A percentile compares a stretch with the other conserved stretches of the same genome.
phyloP scores from a whole-genome alignment of 352 stramenopile genomes.

The Vaucheria bursata region DNA sequence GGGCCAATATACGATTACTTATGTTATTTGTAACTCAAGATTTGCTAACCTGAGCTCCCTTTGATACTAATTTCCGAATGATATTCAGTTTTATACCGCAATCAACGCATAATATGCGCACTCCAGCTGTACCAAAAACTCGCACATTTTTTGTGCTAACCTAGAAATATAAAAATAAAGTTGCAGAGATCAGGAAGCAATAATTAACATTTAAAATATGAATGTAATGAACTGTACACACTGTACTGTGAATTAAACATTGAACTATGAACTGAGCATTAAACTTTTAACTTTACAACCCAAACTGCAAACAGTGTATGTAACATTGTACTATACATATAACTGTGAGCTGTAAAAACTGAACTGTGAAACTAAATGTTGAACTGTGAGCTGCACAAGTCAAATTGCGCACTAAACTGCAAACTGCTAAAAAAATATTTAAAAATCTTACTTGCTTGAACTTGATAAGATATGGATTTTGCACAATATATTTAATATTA shows the following conservation, averaged over 20 bases:
- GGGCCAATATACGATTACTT: no score
- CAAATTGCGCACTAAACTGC: no score
- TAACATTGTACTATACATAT: background rate
- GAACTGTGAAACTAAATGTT: no score
- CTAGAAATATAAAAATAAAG: background rate
- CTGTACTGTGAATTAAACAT: background rate
- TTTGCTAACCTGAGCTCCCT: slow-evolving; percentile 56
- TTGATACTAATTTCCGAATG: slow-evolving; percentile 88
- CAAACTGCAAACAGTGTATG: background rate
- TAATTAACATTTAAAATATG: background rate
- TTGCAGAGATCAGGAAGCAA: background rate
- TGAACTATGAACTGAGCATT: no score
- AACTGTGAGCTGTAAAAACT: no score
- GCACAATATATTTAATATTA: no score
- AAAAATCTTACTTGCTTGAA: no score
- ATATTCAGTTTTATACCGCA: slow-evolving; percentile 99
- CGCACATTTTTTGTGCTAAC: slow-evolving; percentile 74
- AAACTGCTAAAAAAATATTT: no score
- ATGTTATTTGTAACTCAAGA: background rate
- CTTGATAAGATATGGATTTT: no score
- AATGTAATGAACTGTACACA: background rate
- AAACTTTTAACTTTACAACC: no score
- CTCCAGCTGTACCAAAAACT: slow-evolving; percentile 77
- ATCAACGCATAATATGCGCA: slow-evolving; percentile 81
- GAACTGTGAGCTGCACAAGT: no score